These are phyloP conservation scores for Diaporthe batatas DNA, from an alignment of 2,329 filamentous ascomycete genomes.

Conservation along the genomic window DNA sequence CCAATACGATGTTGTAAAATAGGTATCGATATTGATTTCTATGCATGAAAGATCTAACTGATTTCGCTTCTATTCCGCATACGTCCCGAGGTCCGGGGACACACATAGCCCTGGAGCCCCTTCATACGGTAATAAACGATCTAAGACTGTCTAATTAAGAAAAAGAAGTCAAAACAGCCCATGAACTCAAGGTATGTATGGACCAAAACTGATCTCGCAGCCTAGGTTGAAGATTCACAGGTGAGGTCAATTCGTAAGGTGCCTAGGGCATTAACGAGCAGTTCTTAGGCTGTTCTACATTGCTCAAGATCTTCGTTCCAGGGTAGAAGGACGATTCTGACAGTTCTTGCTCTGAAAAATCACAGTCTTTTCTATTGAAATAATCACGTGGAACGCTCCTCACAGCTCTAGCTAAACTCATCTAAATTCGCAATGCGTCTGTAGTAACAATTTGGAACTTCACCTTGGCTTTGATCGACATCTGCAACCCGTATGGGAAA, in stretches of 20 bases:
- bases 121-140: no score
- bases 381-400: no score
- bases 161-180: no score
- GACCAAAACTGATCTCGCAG: no score
- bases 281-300: not conserved
- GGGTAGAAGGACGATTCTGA: not conserved
- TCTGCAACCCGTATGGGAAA: not conserved
- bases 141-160: not conserved
- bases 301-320: not conserved
- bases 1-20: not conserved
- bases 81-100: no score
- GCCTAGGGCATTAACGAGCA: no score
- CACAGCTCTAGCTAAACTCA: not conserved
- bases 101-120: no score
- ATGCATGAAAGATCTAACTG: no score
- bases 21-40: not conserved
- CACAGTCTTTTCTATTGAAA: not conserved
- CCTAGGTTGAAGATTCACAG: no score
- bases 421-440: not conserved
- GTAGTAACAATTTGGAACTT: constrained; percentile 13
- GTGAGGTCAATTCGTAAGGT: not conserved
- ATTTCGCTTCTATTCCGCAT: no score
- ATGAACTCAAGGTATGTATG: no score
- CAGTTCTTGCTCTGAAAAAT: not conserved
- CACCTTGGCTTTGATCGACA: not conserved